phyloP scores from a whole-genome alignment of 2,329 filamentous ascomycete species.

The Verticillium longisporum region DNA sequence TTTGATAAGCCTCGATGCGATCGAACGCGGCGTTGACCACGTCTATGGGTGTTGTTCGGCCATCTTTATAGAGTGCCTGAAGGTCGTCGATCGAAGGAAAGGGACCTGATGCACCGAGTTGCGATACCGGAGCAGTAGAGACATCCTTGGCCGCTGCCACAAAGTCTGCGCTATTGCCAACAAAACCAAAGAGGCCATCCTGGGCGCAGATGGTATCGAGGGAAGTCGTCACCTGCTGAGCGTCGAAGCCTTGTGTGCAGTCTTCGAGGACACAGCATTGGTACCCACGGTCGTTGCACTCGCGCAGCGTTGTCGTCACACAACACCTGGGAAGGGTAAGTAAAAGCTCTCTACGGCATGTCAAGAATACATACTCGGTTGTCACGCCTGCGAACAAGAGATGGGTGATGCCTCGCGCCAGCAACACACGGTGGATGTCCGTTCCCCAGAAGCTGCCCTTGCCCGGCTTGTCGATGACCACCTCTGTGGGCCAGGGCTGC shows the following conservation, averaged over 20 bases:
- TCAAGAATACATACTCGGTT: constrained; percentile 33
- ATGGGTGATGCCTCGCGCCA: constrained; percentile 50
- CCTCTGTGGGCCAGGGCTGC: constrained; percentile 40
- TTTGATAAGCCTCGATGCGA: constrained; percentile 28
- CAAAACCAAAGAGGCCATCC: constrained; percentile 44
- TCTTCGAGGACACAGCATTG: constrained; percentile 47
- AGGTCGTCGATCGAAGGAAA: constrained; percentile 34
- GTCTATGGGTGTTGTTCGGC: constrained; percentile 30
- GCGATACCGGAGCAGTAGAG: constrained; percentile 15
- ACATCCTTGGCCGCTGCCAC: constrained; percentile 14
- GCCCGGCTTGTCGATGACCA: constrained; percentile 51
- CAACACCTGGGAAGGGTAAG: constrained; percentile 13
- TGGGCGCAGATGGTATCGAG: constrained; percentile 43
- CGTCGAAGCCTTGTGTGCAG: constrained; percentile 41
- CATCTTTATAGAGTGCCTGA: constrained; percentile 32
- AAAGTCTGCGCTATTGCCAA: constrained; percentile 32
- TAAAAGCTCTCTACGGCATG: not conserved
- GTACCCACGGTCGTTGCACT: constrained; percentile 54
- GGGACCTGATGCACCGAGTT: constrained; percentile 26
- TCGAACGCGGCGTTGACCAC: constrained; percentile 36
- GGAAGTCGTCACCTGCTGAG: constrained; percentile 34
- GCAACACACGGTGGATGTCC: constrained; percentile 41
- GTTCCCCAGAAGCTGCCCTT: constrained; percentile 56
- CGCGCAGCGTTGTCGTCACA: constrained; percentile 14
- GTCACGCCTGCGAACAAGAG: constrained; percentile 51